Conservation (phyloP, 768 basidiomycete genomes). For the Mycena crocata region DNA sequence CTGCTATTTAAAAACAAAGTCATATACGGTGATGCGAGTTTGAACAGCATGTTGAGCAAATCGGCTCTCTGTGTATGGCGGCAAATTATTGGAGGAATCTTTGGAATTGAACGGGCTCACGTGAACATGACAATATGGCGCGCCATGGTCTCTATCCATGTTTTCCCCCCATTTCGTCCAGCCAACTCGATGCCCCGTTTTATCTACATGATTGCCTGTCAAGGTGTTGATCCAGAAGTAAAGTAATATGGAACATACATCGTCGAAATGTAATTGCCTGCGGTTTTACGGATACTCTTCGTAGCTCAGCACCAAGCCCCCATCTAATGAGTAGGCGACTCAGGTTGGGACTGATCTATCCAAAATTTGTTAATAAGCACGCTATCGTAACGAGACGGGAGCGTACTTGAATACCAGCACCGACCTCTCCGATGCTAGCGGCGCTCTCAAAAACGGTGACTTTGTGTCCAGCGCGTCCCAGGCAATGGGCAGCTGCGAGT, state of each 20-base stretch:
- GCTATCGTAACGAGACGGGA: background rate
- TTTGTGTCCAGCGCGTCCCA: slow-evolving; percentile 53
- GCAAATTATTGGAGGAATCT: too few species aligned
- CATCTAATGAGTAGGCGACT: slow-evolving; percentile 60
- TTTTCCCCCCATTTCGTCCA: slow-evolving; percentile 44
- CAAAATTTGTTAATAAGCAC: background rate
- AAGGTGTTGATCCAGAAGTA: background rate
- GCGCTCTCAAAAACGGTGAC: slow-evolving; percentile 55
- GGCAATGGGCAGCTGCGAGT: slow-evolving; percentile 52
- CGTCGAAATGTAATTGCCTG: slow-evolving; percentile 53
- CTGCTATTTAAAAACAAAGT: slow-evolving; percentile 49
- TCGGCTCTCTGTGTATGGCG: slow-evolving; percentile 59
- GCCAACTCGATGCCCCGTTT: slow-evolving; percentile 46
- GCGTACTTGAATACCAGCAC: slow-evolving; percentile 59
- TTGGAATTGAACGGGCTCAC: slow-evolving; percentile 34
- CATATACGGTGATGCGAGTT: slow-evolving; percentile 51
- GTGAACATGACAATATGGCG: slow-evolving; percentile 52
- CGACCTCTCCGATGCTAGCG: slow-evolving; percentile 51
- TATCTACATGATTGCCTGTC: slow-evolving; percentile 36
- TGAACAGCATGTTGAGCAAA: slow-evolving; percentile 53
- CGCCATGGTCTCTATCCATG: slow-evolving; percentile 44
- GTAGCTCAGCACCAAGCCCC: slow-evolving; percentile 59
- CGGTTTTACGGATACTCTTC: slow-evolving; percentile 53
- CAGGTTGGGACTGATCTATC: slow-evolving; percentile 47
- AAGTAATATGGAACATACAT: slow-evolving; percentile 48